phyloP scores from a whole-genome alignment of 2,329 filamentous ascomycete species.

The Penicillium sp. region DNA sequence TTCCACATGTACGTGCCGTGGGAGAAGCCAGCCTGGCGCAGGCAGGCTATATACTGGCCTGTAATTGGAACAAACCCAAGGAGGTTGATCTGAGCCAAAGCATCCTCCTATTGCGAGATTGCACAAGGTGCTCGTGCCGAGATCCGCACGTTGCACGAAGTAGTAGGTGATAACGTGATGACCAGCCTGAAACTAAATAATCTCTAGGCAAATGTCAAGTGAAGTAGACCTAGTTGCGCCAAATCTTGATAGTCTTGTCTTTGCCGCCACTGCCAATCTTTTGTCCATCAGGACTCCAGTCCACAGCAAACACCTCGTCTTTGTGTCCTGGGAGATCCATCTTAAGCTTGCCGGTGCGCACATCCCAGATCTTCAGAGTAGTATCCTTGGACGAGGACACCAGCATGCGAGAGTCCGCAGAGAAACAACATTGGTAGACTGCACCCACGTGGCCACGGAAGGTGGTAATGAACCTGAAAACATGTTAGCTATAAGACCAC shows the following conservation, averaged over 20 bases:
- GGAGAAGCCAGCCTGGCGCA: not conserved
- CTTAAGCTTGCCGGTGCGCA: constrained; percentile 75
- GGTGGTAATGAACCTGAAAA: constrained; percentile 71
- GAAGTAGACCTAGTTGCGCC: constrained; percentile 52
- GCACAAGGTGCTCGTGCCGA: not conserved
- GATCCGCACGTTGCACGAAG: not conserved
- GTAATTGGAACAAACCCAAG: not conserved
- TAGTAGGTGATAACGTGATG: too few species aligned
- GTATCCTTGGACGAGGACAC: constrained; percentile 89
- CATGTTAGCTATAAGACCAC: constrained; percentile 12
- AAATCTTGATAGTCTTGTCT: constrained; percentile 71
- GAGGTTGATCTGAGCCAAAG: not conserved
- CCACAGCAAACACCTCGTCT: constrained; percentile 89
- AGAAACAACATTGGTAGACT: constrained; percentile 91
- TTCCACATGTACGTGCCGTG: not conserved
- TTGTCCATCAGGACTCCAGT: constrained; percentile 90
- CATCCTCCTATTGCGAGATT: not conserved
- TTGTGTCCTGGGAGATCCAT: constrained; percentile 83
- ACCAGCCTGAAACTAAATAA: too few species aligned
- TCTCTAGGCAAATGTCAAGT: not conserved
- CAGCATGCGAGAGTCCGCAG: constrained; percentile 81
- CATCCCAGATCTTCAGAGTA: constrained; percentile 92
- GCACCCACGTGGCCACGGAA: constrained; percentile 85
- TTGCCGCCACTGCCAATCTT: constrained; percentile 88
- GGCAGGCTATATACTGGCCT: not conserved